Conservation (phyloP, 2,329 filamentous ascomycete species). For the Diaporthe citriasiana region DNA sequence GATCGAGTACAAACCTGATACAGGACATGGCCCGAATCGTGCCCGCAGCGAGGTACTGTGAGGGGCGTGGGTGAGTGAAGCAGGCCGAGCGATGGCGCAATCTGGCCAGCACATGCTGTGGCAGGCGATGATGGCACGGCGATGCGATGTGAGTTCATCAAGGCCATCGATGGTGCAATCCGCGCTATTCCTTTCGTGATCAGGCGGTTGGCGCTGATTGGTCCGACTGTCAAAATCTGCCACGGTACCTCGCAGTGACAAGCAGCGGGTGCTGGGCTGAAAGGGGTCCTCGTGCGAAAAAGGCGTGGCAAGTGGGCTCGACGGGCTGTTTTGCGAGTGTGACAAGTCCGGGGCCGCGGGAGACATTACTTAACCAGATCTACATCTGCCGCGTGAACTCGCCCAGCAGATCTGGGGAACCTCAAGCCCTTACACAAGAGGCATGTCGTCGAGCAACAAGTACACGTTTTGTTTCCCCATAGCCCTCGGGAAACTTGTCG, state of each 20-base stretch:
- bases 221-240: conserved; percentile 39
- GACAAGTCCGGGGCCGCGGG: conserved; percentile 28
- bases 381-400: conserved; percentile 29
- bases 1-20: conserved; percentile 33
- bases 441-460: conserved; percentile 36
- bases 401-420: conserved; percentile 13
- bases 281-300: conserved; percentile 26
- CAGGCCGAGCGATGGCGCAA: conserved; percentile 50
- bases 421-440: not conserved
- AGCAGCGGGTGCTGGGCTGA: conserved; percentile 27
- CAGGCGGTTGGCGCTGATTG: conserved; percentile 46
- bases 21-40: conserved; percentile 25
- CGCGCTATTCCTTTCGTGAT: conserved; percentile 65
- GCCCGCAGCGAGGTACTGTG: conserved; percentile 31
- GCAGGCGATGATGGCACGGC: conserved; percentile 37
- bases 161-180: conserved; percentile 63
- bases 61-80: conserved; percentile 25
- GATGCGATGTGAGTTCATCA: conserved; percentile 41
- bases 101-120: conserved; percentile 40
- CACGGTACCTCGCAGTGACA: conserved; percentile 40
- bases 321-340: conserved; percentile 10
- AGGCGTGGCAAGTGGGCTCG: conserved; percentile 29
- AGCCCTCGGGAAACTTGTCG: not conserved
- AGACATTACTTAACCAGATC: conserved; percentile 24
- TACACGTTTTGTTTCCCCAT: conserved; percentile 29